Base-by-base conservation (phyloP, 1,284 basidiomycete species). In the Rhodotorula sp. region DNA sequence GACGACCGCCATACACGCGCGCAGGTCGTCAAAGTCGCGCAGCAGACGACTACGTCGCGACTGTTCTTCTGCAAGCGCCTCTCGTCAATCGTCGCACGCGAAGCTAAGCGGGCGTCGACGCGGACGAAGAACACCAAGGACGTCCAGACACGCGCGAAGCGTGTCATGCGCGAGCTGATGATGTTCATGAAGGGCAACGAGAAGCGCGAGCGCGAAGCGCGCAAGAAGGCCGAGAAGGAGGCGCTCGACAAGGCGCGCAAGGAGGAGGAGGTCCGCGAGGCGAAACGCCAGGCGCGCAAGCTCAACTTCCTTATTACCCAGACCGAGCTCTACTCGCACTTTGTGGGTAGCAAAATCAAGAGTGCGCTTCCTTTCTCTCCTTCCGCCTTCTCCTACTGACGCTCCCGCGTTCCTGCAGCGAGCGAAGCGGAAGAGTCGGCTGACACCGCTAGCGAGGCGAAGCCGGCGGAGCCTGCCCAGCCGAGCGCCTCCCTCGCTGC, bases 261-360 rank as follows among this genome's bases (percentile, higher is more conserved):
- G 55, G 97, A 99, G 82, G 97, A 99, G 82, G 97, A 99, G 84
- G 92, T 91, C 81, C 88, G 97, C 62, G 97, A 99, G 83, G 91
- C 92, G 39, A 92, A 96, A 70, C 86, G 97, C 63, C 94, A 97
- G 83, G 92, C 95, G 7, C 88, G 97, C 77, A 99, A 99, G 83
- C 88, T 99, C 69, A 97, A 99, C 84, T 99, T 99, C 85, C 85
- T 99, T 82, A 96, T 99, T 83, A 98, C 94, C 72, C 97, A 99
- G 83, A 99, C 97, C 21, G 97, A 99, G 82, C 87, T 99, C 21
- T 99, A 99, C 84, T 97, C 93, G 77, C 97, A 99, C 85, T 99
- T 99, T 85, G 94, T 99, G 71, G 96, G 97, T 53, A 97, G 90
- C 83, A 99, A 99, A 84, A 87, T 99, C 78, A 97, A 97, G 84